Percentiles rank a stretch among this genome's conserved stretches.
Conservation (phyloP, 73 alveolate genomes). For the Tetrahymena malaccensis region DNA sequence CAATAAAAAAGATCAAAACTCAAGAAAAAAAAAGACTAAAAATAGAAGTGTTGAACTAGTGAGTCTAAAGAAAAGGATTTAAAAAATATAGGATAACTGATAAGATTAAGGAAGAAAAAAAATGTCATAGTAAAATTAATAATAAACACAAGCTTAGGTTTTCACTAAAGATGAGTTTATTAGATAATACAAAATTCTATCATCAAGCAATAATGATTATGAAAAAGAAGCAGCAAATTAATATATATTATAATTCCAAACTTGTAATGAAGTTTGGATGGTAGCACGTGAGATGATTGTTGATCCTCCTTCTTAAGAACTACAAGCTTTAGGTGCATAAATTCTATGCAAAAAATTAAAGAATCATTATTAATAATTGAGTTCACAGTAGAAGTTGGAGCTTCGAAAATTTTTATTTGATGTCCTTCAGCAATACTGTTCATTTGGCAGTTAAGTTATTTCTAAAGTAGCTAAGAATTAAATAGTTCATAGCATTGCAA, state of each 20-base stretch:
- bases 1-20: neutral
- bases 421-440: neutral
- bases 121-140: neutral
- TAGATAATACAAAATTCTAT: neutral
- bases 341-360: neutral
- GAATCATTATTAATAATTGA: neutral
- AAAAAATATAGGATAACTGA: neutral
- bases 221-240: neutral
- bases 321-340: neutral
- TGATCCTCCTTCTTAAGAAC: neutral
- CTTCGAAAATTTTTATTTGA: neutral
- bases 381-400: conserved; percentile 1
- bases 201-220: neutral
- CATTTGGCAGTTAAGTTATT: neutral
- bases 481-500: neutral
- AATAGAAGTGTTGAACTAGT: neutral
- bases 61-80: neutral
- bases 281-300: neutral
- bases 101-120: neutral
- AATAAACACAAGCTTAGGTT: neutral
- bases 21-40: neutral
- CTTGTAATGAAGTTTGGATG: neutral
- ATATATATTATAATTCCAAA: neutral
- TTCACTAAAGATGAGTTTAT: neutral
- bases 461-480: neutral